phyloP scores from a whole-genome alignment of 202 grass and related monocot species.

The Hordeum pubiflorum region DNA sequence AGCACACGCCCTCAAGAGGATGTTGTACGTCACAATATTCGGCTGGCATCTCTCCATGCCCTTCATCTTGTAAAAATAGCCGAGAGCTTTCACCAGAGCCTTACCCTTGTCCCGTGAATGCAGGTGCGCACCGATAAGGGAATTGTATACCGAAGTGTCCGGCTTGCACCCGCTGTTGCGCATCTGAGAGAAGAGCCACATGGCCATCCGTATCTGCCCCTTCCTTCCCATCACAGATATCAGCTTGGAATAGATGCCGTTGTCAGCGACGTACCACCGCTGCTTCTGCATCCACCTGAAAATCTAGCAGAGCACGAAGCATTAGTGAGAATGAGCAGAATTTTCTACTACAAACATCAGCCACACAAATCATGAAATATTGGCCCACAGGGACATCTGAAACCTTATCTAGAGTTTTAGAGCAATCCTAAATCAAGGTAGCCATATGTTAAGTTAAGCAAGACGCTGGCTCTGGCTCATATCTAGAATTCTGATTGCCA shows the following conservation, averaged over 20 bases:
- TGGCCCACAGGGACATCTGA: neutral
- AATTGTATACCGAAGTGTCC: conserved; percentile 83
- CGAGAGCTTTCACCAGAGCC: conserved; percentile 65
- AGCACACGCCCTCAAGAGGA: conserved; percentile 86
- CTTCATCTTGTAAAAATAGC: conserved; percentile 99
- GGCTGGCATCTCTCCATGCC: conserved; percentile 75
- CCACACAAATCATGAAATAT: neutral
- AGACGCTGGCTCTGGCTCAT: too few relatives aligned
- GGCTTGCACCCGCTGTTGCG: conserved; percentile 74
- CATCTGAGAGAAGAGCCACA: conserved; percentile 98
- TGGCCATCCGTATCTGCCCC: conserved; percentile 89
- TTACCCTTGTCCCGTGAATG: conserved; percentile 84
- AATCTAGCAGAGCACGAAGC: conserved; percentile 41
- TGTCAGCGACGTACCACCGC: conserved; percentile 85
- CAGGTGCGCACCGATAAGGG: conserved; percentile 71
- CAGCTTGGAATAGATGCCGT: conserved; percentile 87
- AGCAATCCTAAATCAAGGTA: too few relatives aligned
- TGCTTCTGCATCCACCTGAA: conserved; percentile 99
- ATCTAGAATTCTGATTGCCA: too few relatives aligned
- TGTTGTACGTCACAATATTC: conserved; percentile 90
- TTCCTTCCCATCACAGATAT: conserved; percentile 98
- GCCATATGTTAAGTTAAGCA: too few relatives aligned
- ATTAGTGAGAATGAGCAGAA: neutral
- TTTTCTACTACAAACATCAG: neutral
- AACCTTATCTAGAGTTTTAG: neutral